These are phyloP conservation scores for Phytophthora melonis DNA, from an alignment of 352 stramenopile genomes.

Conservation along the genomic window DNA sequence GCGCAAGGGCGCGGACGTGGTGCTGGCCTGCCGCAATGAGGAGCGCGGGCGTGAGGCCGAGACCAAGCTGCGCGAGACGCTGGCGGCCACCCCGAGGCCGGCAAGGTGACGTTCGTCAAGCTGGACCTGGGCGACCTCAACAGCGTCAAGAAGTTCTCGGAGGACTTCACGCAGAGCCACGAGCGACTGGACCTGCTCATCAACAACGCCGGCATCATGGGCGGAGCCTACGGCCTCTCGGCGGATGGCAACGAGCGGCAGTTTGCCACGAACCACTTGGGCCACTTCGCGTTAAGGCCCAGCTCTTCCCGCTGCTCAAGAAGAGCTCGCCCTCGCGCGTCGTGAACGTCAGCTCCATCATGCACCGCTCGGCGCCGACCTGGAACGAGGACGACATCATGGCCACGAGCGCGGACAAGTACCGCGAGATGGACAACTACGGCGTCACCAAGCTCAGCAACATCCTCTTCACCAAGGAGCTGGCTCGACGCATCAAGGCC, in stretches of 20 bases:
- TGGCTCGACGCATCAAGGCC: conserved; percentile 60
- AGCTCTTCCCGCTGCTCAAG: conserved; percentile 50
- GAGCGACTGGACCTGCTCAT: conserved; percentile 60
- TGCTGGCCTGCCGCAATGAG: conserved; percentile 39
- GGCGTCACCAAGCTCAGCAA: conserved; percentile 92
- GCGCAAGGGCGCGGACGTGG: conserved; percentile 1
- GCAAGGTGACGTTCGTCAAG: conserved; percentile 49
- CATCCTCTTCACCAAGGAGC: conserved; percentile 91
- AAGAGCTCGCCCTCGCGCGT: conserved; percentile 32
- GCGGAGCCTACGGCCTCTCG: conserved; percentile 34
- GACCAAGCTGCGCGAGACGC: conserved; percentile 10
- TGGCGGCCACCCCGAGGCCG: conserved; percentile 4
- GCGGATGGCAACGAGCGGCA: conserved; percentile 58
- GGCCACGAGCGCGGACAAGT: conserved; percentile 26
- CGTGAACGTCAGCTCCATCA: conserved; percentile 53
- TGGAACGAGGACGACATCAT: conserved; percentile 29
- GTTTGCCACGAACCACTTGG: conserved; percentile 74
- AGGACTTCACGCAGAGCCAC: conserved; percentile 33
- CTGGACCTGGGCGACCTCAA: conserved; percentile 52
- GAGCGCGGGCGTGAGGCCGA: conserved; percentile 25
- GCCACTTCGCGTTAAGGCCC: conserved; percentile 58
- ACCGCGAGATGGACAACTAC: conserved; percentile 62
- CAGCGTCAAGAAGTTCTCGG: conserved; percentile 52
- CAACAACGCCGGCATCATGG: conserved; percentile 73
- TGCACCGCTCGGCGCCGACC: conserved; percentile 29